These are phyloP conservation scores for Cicer arietinum DNA, from an alignment of 306 rosid genomes.

Conservation along the genomic window DNA sequence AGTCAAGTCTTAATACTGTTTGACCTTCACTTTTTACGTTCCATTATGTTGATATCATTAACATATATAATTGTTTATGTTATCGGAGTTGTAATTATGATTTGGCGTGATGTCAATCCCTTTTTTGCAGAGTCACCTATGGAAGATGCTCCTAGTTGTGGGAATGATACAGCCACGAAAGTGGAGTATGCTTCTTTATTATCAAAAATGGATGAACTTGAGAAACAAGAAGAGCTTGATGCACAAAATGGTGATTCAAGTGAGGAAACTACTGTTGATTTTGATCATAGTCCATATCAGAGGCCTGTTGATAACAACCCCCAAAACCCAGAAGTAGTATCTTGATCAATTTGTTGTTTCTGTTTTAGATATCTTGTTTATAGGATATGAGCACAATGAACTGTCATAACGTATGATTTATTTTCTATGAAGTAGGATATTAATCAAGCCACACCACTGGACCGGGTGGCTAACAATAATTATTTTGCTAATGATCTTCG, in stretches of 20 bases:
- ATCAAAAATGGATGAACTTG: slow-evolving; percentile 76
- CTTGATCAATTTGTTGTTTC: slow-evolving; percentile 39
- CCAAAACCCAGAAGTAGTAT: slow-evolving; percentile 55
- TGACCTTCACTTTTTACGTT: background rate
- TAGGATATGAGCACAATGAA: slow-evolving; percentile 28
- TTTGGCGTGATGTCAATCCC: slow-evolving; percentile 22
- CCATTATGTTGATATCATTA: background rate
- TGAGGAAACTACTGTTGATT: slow-evolving; percentile 47
- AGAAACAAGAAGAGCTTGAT: slow-evolving; percentile 74
- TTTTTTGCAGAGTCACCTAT: slow-evolving; percentile 50
- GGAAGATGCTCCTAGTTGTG: slow-evolving; percentile 49
- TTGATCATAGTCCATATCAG: slow-evolving; percentile 49
- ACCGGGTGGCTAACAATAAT: slow-evolving; percentile 45
- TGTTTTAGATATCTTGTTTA: slow-evolving; percentile 43
- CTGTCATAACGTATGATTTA: slow-evolving; percentile 30
- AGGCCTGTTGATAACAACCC: slow-evolving; percentile 44
- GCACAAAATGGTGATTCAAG: slow-evolving; percentile 52
- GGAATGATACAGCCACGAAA: slow-evolving; percentile 48
- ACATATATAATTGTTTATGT: background rate
- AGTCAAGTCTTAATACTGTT: slow-evolving; percentile 3
- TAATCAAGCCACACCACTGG: slow-evolving; percentile 43
- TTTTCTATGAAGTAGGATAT: slow-evolving; percentile 49
- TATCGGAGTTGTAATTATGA: background rate
- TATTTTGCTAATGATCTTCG: slow-evolving; percentile 30
- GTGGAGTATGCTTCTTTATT: slow-evolving; percentile 62